Percentiles rank a stretch among this genome's conserved stretches.
Evolutionary conservation across 2,329 filamentous ascomycete species (phyloP).

Genomic region (Chaetothyriales sp.): DNA sequence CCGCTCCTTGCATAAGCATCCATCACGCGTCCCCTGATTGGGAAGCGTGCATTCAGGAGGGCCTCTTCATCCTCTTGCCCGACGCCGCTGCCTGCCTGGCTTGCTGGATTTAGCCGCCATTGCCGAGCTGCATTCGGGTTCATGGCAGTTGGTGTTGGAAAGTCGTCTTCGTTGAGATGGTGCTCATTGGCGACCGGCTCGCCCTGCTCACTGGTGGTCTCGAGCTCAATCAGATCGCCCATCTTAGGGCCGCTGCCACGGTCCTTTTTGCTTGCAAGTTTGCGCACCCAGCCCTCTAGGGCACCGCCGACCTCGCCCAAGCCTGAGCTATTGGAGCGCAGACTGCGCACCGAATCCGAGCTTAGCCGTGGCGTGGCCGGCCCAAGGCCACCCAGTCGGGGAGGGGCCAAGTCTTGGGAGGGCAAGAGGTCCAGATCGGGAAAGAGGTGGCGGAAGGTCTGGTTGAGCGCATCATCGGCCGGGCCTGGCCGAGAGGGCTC

Average conservation of each 20-base stretch:
- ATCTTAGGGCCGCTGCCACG: conserved; percentile 10
- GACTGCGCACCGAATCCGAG: conserved; percentile 35
- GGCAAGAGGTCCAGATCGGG: conserved; percentile 47
- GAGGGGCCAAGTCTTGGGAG: conserved; percentile 16
- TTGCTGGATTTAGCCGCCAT: background rate
- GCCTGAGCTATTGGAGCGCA: conserved; percentile 26
- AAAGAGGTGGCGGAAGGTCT: conserved; percentile 69
- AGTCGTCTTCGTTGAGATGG: background rate
- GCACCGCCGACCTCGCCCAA: conserved; percentile 76
- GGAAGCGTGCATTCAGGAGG: conserved; percentile 20
- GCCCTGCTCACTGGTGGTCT: conserved; percentile 15
- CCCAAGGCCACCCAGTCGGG: background rate
- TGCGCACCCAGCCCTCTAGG: conserved; percentile 81
- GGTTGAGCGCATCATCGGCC: conserved; percentile 69
- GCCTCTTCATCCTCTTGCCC: conserved; percentile 13
- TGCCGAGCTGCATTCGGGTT: background rate
- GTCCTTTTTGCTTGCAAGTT: conserved; percentile 39
- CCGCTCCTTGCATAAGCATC: conserved; percentile 9
- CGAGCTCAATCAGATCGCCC: conserved; percentile 33
- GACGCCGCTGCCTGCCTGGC: background rate
- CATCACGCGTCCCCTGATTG: conserved; percentile 17
- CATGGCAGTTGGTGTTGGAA: conserved; percentile 2
- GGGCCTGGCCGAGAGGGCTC: conserved; percentile 45
- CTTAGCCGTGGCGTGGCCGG: conserved; percentile 27
- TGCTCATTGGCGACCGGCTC: background rate